These are phyloP conservation scores for Arthrobotrys entomopaga DNA, from an alignment of 2,329 filamentous ascomycete species.

Conservation along the genomic window DNA sequence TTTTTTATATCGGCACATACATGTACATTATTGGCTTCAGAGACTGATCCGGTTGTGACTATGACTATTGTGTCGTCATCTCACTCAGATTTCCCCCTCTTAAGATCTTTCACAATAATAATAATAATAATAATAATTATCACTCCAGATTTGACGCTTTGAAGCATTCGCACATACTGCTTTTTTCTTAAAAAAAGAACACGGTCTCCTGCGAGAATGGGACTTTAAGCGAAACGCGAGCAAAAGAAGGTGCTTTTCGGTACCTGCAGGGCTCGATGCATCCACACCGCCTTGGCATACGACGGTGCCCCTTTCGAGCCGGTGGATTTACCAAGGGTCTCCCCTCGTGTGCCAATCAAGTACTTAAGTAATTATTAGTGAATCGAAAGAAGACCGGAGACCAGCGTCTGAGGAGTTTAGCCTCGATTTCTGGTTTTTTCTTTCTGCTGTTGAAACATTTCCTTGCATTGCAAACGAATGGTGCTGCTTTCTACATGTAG, in stretches of 20 bases:
- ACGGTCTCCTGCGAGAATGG: conserved; percentile 13
- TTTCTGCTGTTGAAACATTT: neutral
- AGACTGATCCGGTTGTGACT: too few relatives aligned
- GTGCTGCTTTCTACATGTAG: conserved; percentile 1
- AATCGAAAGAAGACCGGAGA: too few relatives aligned
- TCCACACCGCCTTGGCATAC: conserved; percentile 51
- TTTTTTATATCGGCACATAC: too few relatives aligned
- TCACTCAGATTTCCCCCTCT: neutral
- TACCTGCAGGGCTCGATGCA: conserved; percentile 48
- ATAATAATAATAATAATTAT: neutral
- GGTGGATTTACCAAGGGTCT: neutral
- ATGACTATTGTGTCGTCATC: neutral
- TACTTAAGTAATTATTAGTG: too few relatives aligned
- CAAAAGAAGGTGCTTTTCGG: conserved; percentile 35
- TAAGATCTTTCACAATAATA: too few relatives aligned
- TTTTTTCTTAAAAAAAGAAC: conserved; percentile 12
- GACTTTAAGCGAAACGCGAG: conserved; percentile 48
- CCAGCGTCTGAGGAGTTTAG: too few relatives aligned
- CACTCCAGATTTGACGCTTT: conserved; percentile 11
- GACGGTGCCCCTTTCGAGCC: conserved; percentile 7
- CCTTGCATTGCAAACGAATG: too few relatives aligned
- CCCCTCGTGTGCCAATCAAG: too few relatives aligned
- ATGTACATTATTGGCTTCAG: too few relatives aligned
- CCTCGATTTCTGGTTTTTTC: conserved; percentile 16
- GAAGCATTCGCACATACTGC: neutral